Evolutionary conservation across 1,139 yeast genomes (phyloP).

Genomic region (Candida albicans): DNA sequence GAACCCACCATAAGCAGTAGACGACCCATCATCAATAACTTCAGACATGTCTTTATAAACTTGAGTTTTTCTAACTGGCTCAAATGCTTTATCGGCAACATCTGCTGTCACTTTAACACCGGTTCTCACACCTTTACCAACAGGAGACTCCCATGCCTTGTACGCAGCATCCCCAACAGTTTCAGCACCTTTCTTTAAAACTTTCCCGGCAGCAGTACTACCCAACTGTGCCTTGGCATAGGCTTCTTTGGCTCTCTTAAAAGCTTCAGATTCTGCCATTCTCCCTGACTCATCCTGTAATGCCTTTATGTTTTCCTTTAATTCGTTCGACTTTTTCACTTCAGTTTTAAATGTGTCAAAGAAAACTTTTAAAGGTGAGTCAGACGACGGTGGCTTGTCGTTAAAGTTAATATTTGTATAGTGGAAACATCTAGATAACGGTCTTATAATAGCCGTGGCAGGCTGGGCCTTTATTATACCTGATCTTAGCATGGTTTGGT

Average conservation of each 20-base stretch:
- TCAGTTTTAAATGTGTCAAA: constrained; percentile 88
- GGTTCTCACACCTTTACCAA: constrained; percentile 82
- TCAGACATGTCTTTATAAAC: constrained; percentile 87
- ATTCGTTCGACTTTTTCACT: constrained; percentile 86
- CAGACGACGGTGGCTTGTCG: constrained; percentile 29
- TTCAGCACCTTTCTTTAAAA: constrained; percentile 87
- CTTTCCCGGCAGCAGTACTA: constrained; percentile 78
- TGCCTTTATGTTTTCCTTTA: constrained; percentile 91
- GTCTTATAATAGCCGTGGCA: background rate
- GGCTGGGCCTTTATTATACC: constrained; percentile 7
- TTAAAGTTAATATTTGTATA: constrained; percentile 12
- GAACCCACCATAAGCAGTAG: constrained; percentile 90
- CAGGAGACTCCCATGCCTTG: constrained; percentile 96
- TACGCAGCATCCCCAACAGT: constrained; percentile 88
- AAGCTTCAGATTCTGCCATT: constrained; percentile 92
- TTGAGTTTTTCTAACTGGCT: constrained; percentile 90
- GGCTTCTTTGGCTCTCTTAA: constrained; percentile 90
- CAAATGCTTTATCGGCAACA: constrained; percentile 80
- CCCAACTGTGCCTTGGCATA: constrained; percentile 82
- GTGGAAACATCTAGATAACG: constrained; percentile 14
- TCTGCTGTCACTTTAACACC: constrained; percentile 82
- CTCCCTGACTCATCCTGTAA: constrained; percentile 95
- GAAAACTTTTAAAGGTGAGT: constrained; percentile 89
- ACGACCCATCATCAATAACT: constrained; percentile 88
- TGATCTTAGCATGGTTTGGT: constrained; percentile 10